Conservation (phyloP, 352 stramenopile species). For the Elongisporangium anandrum region DNA sequence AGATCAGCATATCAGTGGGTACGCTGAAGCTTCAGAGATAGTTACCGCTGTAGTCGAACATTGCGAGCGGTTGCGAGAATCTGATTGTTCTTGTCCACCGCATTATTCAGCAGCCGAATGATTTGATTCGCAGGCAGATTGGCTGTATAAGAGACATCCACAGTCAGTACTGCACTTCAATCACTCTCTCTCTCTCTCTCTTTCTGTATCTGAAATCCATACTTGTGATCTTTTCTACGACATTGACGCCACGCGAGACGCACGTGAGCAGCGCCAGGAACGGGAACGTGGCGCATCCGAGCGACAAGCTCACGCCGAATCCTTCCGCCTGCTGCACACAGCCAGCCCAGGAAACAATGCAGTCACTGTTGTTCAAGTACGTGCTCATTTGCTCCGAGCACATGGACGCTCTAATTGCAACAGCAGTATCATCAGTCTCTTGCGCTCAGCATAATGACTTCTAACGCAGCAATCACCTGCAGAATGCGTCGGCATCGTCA, state of each 20-base stretch:
- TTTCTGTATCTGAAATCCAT: background rate
- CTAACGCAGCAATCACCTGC: constrained; percentile 43
- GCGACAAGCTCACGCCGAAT: constrained; percentile 76
- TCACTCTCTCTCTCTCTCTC: background rate
- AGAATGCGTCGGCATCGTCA: constrained; percentile 71
- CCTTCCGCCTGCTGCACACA: constrained; percentile 78
- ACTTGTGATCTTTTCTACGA: constrained; percentile 86
- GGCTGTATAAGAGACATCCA: constrained; percentile 19
- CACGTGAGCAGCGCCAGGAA: constrained; percentile 79
- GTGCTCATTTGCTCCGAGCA: constrained; percentile 67
- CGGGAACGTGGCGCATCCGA: constrained; percentile 78
- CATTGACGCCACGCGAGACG: constrained; percentile 70
- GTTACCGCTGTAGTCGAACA: constrained; percentile 56
- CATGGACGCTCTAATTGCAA: constrained; percentile 34
- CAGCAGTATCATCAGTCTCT: constrained; percentile 1
- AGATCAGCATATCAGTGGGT: too few species aligned
- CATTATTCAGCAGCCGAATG: constrained; percentile 51
- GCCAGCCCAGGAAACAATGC: constrained; percentile 77
- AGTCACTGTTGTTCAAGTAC: constrained; percentile 79
- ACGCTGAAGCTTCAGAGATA: too few species aligned
- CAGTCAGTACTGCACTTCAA: background rate
- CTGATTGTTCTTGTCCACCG: constrained; percentile 72
- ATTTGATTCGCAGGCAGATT: constrained; percentile 54
- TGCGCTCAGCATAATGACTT: too few species aligned
- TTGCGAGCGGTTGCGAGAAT: constrained; percentile 64